Conservation (phyloP, 768 basidiomycete species). For the Tylopilus cervinicoccineus region DNA sequence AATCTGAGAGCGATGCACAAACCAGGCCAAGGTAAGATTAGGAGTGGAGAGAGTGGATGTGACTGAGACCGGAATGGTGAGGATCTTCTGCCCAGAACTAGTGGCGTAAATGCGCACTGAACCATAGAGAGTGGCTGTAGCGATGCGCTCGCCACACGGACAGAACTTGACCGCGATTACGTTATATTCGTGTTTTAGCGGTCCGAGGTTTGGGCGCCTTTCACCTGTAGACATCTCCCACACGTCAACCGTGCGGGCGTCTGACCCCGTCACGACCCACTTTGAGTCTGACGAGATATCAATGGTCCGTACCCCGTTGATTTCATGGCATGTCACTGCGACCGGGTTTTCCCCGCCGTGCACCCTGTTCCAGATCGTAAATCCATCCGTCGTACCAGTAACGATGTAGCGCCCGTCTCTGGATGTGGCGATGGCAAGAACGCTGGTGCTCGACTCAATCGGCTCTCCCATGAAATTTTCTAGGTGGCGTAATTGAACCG, state of each 20-base stretch:
- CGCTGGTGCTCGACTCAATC: constrained; percentile 1
- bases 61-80: constrained; percentile 15
- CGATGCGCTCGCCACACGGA: constrained; percentile 15
- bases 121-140: constrained; percentile 19
- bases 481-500: constrained; percentile 5
- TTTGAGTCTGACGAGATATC: constrained; percentile 19
- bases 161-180: constrained; percentile 18
- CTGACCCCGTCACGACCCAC: constrained; percentile 18
- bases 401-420: constrained; percentile 7
- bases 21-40: constrained; percentile 12
- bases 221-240: constrained; percentile 16
- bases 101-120: constrained; percentile 13
- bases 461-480: constrained; percentile 9
- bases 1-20: constrained; percentile 6
- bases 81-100: constrained; percentile 8
- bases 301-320: constrained; percentile 11
- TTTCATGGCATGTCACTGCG: neutral
- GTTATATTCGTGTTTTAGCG: constrained; percentile 16
- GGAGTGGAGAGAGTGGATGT: neutral
- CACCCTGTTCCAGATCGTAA: constrained; percentile 10
- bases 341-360: neutral
- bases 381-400: constrained; percentile 6
- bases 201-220: neutral
- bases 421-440: constrained; percentile 11
- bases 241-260: constrained; percentile 8